Percentiles rank a stretch among this genome's conserved stretches.
Evolutionary conservation across 495 filamentous ascomycete species (phyloP).

Genomic region (Penicillium egyptiacum): DNA sequence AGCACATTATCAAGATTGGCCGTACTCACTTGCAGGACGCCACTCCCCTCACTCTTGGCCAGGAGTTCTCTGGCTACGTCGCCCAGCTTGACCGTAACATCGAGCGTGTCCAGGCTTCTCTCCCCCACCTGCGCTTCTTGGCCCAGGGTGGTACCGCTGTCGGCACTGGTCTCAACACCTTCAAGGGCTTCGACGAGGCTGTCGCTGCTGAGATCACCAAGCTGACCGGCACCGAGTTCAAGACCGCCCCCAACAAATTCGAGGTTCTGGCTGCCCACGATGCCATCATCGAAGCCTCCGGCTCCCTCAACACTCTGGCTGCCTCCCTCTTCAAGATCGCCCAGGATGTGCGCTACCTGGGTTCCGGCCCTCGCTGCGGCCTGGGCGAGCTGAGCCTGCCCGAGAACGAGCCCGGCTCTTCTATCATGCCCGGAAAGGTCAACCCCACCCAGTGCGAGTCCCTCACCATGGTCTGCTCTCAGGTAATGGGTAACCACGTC

Average conservation of each 20-base stretch:
- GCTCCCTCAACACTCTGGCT: conserved; percentile 90
- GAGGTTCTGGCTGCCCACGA: conserved; percentile 98
- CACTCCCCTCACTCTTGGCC: conserved; percentile 90
- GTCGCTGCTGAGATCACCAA: conserved; percentile 87
- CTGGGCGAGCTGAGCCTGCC: conserved; percentile 89
- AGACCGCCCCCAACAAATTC: conserved; percentile 98
- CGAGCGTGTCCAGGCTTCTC: conserved; percentile 75
- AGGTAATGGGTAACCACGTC: conserved; percentile 96
- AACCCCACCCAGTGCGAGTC: conserved; percentile 99
- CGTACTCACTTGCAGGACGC: conserved; percentile 98
- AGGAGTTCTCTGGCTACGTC: conserved; percentile 98
- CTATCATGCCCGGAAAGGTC: conserved; percentile 99
- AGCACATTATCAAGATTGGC: conserved; percentile 96
- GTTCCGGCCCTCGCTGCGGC: conserved; percentile 92
- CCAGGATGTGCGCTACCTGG: conserved; percentile 95
- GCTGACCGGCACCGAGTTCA: conserved; percentile 89
- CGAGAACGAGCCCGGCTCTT: conserved; percentile 96
- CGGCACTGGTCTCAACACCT: conserved; percentile 96
- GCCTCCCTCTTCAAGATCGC: conserved; percentile 96
- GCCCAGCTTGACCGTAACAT: conserved; percentile 89
- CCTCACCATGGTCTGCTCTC: conserved; percentile 94
- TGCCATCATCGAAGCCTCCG: conserved; percentile 89
- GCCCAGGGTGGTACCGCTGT: conserved; percentile 97
- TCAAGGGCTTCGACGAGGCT: conserved; percentile 89
- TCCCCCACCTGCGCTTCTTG: conserved; percentile 82